Conservation (phyloP, 1,284 basidiomycete genomes). For the Rhodotorula sp. region DNA sequence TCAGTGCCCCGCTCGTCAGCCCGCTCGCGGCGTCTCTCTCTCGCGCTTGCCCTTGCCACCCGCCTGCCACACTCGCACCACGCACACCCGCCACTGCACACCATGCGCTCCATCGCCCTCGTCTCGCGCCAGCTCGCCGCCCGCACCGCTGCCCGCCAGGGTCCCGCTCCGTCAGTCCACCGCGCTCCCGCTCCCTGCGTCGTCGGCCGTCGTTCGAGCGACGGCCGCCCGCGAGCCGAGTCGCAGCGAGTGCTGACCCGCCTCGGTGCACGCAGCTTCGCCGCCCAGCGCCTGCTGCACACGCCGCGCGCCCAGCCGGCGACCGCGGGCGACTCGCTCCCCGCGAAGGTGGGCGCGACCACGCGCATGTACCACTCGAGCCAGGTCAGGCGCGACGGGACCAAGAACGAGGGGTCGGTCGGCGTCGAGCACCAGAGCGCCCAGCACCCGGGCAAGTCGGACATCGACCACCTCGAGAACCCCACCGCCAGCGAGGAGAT, state of each 20-base stretch:
- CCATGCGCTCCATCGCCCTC: not conserved
- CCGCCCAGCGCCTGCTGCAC: not conserved
- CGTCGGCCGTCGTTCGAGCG: no score
- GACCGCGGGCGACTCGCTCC: not conserved
- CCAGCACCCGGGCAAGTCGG: constrained; percentile 29
- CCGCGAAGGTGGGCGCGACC: constrained; percentile 6
- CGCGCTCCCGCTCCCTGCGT: no score
- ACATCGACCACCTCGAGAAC: constrained; percentile 35
- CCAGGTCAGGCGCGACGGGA: constrained; percentile 1
- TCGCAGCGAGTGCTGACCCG: not conserved
- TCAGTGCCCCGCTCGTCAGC: no score
- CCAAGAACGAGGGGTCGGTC: constrained; percentile 1
- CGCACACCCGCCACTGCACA: not conserved
- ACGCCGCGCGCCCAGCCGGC: not conserved
- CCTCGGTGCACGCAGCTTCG: not conserved
- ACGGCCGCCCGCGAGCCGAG: no score
- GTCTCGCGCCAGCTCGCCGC: constrained; percentile 3
- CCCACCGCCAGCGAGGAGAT: constrained; percentile 24
- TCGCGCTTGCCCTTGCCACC: no score
- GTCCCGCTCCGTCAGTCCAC: not conserved
- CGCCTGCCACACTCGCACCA: no score
- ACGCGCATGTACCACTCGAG: constrained; percentile 3
- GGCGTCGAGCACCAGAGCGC: constrained; percentile 7
- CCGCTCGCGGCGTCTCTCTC: no score
- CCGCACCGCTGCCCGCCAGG: not conserved